Evolutionary conservation across 805 yeast genomes (phyloP), one percentile per base, ranked within the genome.

Genomic region (Barnettozyma pratensis): DNA sequence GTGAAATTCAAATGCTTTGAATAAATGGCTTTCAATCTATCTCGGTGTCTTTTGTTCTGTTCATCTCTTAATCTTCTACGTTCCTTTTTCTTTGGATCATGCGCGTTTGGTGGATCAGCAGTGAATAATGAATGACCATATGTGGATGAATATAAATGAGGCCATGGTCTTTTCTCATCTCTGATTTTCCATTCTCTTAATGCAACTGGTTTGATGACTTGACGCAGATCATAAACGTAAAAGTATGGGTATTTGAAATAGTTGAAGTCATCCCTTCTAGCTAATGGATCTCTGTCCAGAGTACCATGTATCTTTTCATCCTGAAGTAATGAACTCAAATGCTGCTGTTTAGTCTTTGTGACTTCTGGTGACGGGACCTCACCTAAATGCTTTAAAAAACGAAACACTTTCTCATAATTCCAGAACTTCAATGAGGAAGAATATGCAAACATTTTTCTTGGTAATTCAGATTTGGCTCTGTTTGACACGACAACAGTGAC

Each of bases 271-370:
- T 87, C 96, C 48, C 96, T 73, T 55, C 77, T 81, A 2, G 95
- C 94, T 53, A 74, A 77, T 10, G 95, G 94, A 63, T 91, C 97
- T 55, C 96, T 78, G 64, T 91, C 97, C 36, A 85, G 77, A 0
- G 96, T 86, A 10, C 97, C 97, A 63, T 80, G 82, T 11, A 87
- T 67, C 59, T 87, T 87, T 62, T 94, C 99, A 60, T 88, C 90
- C 54, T 83, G 81, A 57, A 92, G 74, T 53, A 92, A 72, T 43
- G 83, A 79, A 4, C 84, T 76, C 42, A 84, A 67, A 31, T 72
- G 70, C 34, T 71, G 66, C 47, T 40, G 47, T 45, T 31, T 47
- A 27, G 39, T 29, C 26, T 27, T 31, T 10, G 41, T 42, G 41
- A 6, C 65, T 53, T 30, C 64, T 50, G 42, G 66, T 32, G 29